Percentiles rank a stretch among this genome's conserved stretches.
Conservation (phyloP, 2,329 filamentous ascomycete species). For the Pyricularia pennisetigena region DNA sequence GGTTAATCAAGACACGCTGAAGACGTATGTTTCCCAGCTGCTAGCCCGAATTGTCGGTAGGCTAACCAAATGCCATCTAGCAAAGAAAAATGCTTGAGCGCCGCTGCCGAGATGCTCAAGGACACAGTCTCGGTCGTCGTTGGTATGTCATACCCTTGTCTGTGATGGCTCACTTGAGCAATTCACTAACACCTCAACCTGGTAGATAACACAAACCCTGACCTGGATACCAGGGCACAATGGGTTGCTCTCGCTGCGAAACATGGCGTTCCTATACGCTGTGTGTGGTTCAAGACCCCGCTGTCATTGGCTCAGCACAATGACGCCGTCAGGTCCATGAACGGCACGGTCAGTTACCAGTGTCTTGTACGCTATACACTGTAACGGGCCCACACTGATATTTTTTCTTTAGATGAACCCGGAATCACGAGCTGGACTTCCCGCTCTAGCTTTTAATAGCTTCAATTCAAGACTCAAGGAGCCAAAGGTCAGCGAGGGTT, state of each 20-base stretch:
- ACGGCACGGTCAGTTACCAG: slow-evolving; percentile 33
- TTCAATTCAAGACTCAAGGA: slow-evolving; percentile 65
- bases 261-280: slow-evolving; percentile 65
- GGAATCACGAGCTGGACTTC: slow-evolving; percentile 64
- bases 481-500: slow-evolving; percentile 68
- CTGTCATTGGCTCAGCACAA: slow-evolving; percentile 73
- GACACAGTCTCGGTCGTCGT: slow-evolving; percentile 63
- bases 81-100: slow-evolving; percentile 60
- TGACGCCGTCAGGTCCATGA: slow-evolving; percentile 68
- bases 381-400: slow-evolving; percentile 71
- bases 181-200: background rate
- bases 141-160: slow-evolving; percentile 43
- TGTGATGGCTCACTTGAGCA: background rate
- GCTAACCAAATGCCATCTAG: slow-evolving; percentile 16
- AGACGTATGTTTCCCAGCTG: slow-evolving; percentile 34
- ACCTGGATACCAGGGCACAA: slow-evolving; percentile 62
- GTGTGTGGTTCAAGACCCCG: slow-evolving; percentile 72
- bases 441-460: slow-evolving; percentile 68
- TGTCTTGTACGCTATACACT: slow-evolving; percentile 73
- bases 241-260: slow-evolving; percentile 71
- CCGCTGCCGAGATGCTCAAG: slow-evolving; percentile 54
- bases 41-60: slow-evolving; percentile 9
- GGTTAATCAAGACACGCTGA: slow-evolving; percentile 84
- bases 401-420: slow-evolving; percentile 72
- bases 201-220: slow-evolving; percentile 90